These are phyloP conservation scores for Apiotrichum sp. DNA, from an alignment of 1,284 basidiomycete genomes.

Conservation along the genomic window DNA sequence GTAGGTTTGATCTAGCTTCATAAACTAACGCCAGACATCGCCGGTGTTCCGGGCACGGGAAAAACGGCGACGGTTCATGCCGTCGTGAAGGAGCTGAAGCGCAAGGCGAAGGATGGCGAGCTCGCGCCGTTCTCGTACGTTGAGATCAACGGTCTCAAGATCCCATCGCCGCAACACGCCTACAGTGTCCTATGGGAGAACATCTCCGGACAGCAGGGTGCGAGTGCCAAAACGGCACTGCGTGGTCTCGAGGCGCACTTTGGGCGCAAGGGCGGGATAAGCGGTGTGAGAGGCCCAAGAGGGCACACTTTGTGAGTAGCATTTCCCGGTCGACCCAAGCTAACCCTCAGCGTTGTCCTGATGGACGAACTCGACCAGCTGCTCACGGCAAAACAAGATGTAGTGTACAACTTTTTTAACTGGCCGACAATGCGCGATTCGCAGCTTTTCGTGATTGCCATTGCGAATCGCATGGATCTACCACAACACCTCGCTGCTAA, in stretches of 20 bases:
- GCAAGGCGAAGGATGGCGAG: slow-evolving; percentile 77
- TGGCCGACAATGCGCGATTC: slow-evolving; percentile 88
- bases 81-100: slow-evolving; percentile 77
- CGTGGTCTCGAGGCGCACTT: slow-evolving; percentile 46
- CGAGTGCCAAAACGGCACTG: slow-evolving; percentile 45
- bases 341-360: slow-evolving; percentile 69
- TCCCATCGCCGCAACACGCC: slow-evolving; percentile 80
- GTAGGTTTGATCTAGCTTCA: slow-evolving; percentile 51
- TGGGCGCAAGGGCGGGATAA: slow-evolving; percentile 21
- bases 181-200: slow-evolving; percentile 86
- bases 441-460: slow-evolving; percentile 88
- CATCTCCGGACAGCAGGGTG: slow-evolving; percentile 67
- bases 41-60: slow-evolving; percentile 94
- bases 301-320: slow-evolving; percentile 45
- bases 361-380: slow-evolving; percentile 99
- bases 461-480: slow-evolving; percentile 97
- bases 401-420: slow-evolving; percentile 99
- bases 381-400: slow-evolving; percentile 91
- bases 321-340: not conserved
- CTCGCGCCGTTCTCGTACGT: slow-evolving; percentile 90
- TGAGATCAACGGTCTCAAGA: slow-evolving; percentile 94
- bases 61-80: slow-evolving; percentile 98
- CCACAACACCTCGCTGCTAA: slow-evolving; percentile 91
- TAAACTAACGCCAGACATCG: slow-evolving; percentile 62
- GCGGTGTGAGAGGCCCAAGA: slow-evolving; percentile 42